A percentile compares a stretch with the other conserved stretches of the same genome.
Conservation (phyloP, 768 basidiomycete species). For the Suillus bovinus region DNA sequence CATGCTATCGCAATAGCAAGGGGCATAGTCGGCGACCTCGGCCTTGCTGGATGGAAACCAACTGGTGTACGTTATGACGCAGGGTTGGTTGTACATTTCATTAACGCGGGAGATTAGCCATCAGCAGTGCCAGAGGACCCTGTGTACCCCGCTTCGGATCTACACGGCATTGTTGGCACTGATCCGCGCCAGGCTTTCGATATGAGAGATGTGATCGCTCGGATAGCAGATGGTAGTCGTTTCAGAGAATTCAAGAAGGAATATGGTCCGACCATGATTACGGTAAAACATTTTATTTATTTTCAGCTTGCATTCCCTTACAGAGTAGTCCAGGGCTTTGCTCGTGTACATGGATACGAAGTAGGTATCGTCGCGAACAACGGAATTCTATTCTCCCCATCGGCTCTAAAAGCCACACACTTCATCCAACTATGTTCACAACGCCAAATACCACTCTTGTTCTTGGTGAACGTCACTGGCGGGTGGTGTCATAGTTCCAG, state of each 20-base stretch:
- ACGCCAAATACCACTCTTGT: conserved; percentile 83
- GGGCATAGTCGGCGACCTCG: conserved; percentile 75
- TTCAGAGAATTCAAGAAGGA: conserved; percentile 97
- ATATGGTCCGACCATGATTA: conserved; percentile 88
- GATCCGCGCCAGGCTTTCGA: conserved; percentile 89
- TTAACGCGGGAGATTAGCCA: conserved; percentile 44
- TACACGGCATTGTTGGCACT: conserved; percentile 91
- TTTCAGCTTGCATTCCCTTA: conserved; percentile 9
- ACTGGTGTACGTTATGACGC: conserved; percentile 43
- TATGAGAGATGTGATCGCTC: conserved; percentile 91
- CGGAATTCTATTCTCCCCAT: conserved; percentile 92
- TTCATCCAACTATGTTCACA: conserved; percentile 96
- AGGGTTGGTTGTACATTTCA: conserved; percentile 5
- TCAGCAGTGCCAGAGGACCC: conserved; percentile 65
- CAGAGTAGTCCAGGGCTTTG: conserved; percentile 63
- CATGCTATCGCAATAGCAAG: conserved; percentile 82
- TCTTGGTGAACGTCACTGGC: conserved; percentile 96
- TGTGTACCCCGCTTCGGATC: conserved; percentile 74
- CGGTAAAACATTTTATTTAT: conserved; percentile 44
- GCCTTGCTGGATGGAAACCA: conserved; percentile 54
- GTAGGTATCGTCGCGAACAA: conserved; percentile 95
- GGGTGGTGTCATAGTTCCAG: conserved; percentile 8
- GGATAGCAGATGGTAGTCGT: conserved; percentile 86
- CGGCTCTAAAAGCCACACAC: conserved; percentile 91
- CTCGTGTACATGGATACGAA: conserved; percentile 83